Conservation (phyloP, 805 yeast genomes). For the Komagataella kurtzmanii region DNA sequence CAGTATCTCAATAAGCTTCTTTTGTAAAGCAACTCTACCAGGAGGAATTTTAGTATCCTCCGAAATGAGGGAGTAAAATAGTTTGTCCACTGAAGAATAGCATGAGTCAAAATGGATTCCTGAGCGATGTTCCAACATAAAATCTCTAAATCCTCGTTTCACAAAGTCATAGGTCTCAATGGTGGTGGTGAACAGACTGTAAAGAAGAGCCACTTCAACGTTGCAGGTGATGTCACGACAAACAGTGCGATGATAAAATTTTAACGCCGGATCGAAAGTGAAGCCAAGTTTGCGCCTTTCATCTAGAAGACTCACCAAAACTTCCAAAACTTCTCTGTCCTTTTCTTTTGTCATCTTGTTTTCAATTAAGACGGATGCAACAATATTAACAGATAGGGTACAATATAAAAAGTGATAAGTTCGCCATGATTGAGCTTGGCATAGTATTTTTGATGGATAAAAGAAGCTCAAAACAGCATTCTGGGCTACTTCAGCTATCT, state of each 20-base stretch:
- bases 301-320: slow-evolving; percentile 25
- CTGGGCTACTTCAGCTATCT: neutral
- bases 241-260: slow-evolving; percentile 10
- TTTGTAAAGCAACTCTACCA: neutral
- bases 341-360: slow-evolving; percentile 2
- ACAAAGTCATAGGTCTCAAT: slow-evolving; percentile 35
- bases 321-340: slow-evolving; percentile 21
- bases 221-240: slow-evolving; percentile 22
- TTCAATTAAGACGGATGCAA: neutral
- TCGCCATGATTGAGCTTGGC: neutral
- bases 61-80: neutral
- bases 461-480: neutral
- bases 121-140: slow-evolving; percentile 7
- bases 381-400: neutral
- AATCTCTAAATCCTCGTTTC: slow-evolving; percentile 22
- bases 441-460: neutral
- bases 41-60: neutral
- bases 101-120: neutral
- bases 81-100: neutral
- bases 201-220: slow-evolving; percentile 36
- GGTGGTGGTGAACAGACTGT: slow-evolving; percentile 38
- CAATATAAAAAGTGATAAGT: neutral
- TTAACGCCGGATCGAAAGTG: neutral
- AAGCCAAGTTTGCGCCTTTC: slow-evolving; percentile 11
- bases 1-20: neutral